Percentiles rank a stretch among this genome's conserved stretches.
Conservation (phyloP, 2,329 filamentous ascomycete species). For the Paraconiothyrium brasiliense region DNA sequence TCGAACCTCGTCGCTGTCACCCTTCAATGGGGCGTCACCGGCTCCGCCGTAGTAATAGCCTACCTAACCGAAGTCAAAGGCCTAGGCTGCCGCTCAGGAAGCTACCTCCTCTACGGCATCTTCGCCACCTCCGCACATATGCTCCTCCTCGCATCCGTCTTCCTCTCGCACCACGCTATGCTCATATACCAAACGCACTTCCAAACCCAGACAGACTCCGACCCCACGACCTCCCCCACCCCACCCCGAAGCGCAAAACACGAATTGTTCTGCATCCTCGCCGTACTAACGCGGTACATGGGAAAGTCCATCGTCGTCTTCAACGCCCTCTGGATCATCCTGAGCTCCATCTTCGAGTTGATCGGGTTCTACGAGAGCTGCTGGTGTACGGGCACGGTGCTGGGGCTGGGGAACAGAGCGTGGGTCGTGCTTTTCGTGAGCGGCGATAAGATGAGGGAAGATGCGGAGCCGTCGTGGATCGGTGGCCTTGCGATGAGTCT, state of each 20-base stretch:
- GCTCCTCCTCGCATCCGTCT: not conserved
- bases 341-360: conserved; percentile 1
- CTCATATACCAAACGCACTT: not conserved
- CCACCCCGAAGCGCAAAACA: not conserved
- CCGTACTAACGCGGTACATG: not conserved
- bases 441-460: conserved; percentile 5
- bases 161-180: conserved; percentile 1
- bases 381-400: conserved; percentile 2
- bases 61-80: conserved; percentile 5
- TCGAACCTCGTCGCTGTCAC: not conserved
- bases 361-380: conserved; percentile 7
- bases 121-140: not conserved
- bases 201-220: not conserved
- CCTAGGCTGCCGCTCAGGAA: conserved; percentile 3
- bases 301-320: not conserved
- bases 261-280: not conserved
- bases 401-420: not conserved
- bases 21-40: conserved; percentile 5
- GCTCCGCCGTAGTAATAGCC: not conserved
- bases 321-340: conserved; percentile 1
- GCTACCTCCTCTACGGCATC: conserved; percentile 5
- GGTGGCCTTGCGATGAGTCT: conserved; percentile 5
- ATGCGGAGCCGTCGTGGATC: conserved; percentile 4
- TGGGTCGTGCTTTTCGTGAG: conserved; percentile 6
- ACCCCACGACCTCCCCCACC: not conserved